Evolutionary conservation across 345 rosid genomes (phyloP).

Genomic region (sweet orange (Citrus sinensis)): DVS_A1.0 CM039161.1:23682501-23683000

Average conservation of each 20-base stretch:
- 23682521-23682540: background rate
- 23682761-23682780: too few relatives aligned
- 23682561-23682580: slow-evolving; percentile 30
- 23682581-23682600: background rate
- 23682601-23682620: background rate
- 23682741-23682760: background rate
- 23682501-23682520: slow-evolving; percentile 10
- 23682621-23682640: slow-evolving; percentile 3
- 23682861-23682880: slow-evolving; percentile 98
- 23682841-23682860: slow-evolving; percentile 98
- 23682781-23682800: accelerated
- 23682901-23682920: background rate
- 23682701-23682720: slow-evolving; percentile 2
- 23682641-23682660: background rate
- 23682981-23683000: too few relatives aligned
- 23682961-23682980: background rate
- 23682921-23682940: background rate
- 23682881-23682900: slow-evolving; percentile 83
- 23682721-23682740: background rate
- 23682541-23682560: background rate
- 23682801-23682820: accelerated
- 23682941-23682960: background rate
- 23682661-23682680: background rate
- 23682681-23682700: background rate
- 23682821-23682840: slow-evolving; percentile 89